Percentiles rank a stretch among this genome's conserved stretches.
Evolutionary conservation across 1,284 basidiomycete species (phyloP).

Genomic region (Irpex rosettiformis): DNA sequence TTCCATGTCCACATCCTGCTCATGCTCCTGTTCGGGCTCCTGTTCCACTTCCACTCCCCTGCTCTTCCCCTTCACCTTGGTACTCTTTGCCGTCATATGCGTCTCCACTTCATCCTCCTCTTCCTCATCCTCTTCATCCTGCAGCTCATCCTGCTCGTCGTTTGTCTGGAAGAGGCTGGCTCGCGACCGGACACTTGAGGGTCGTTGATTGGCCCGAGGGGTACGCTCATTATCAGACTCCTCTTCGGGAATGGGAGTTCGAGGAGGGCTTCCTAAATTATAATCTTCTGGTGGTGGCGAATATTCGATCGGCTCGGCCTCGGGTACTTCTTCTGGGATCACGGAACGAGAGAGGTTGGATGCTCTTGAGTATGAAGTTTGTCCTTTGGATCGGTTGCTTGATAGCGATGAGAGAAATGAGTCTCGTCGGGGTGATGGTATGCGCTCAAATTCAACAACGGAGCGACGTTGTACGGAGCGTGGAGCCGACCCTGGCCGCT

Average conservation of each 20-base stretch:
- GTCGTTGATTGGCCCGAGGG: constrained; percentile 14
- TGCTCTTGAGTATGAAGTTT: constrained; percentile 38
- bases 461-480: constrained; percentile 50
- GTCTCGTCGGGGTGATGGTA: constrained; percentile 59
- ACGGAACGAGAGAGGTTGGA: constrained; percentile 43
- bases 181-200: constrained; percentile 20
- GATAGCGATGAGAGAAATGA: constrained; percentile 23
- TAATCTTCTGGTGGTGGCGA: constrained; percentile 19
- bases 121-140: constrained; percentile 32
- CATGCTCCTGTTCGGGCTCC: not conserved
- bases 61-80: not conserved
- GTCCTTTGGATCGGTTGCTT: constrained; percentile 33
- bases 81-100: constrained; percentile 6
- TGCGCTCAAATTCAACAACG: constrained; percentile 59
- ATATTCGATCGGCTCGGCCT: constrained; percentile 21
- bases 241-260: constrained; percentile 17
- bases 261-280: constrained; percentile 10
- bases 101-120: constrained; percentile 17
- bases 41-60: not conserved
- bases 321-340: constrained; percentile 32
- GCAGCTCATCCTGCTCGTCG: constrained; percentile 39
- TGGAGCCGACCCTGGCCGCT: constrained; percentile 46
- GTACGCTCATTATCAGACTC: constrained; percentile 20
- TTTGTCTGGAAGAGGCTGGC: constrained; percentile 43
- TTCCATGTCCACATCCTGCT: constrained; percentile 1